Evolutionary conservation across 495 filamentous ascomycete species (phyloP), one percentile per base, ranked within the genome.

Genomic region (Podospora appendiculata): DNA sequence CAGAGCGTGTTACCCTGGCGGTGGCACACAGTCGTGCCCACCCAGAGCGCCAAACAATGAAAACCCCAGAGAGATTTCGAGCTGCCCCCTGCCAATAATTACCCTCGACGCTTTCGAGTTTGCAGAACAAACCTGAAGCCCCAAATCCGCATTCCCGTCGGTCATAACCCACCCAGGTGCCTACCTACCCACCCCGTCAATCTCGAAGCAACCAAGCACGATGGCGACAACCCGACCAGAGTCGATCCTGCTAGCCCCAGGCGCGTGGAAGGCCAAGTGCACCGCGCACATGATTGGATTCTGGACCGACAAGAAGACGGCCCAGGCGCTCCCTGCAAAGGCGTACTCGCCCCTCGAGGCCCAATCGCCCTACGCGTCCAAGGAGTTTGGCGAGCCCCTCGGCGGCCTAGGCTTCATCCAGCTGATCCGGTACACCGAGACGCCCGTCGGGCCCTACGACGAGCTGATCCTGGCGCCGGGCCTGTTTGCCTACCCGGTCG

Each of bases 381-480:
- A 53, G 7, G 53, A 54, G 41, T 56, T 56, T 12, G 69, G 68
- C 4, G 56, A 62, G 19, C 67, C 72, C 32, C 51, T 61, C 25
- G 76, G 77, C 16, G 74, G 76, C 8, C 51, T 78, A 8, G 64
- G 70, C 45, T 68, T 72, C 51, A 57, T 77, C 19, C 72, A 76
- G 58, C 60, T 78, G 32, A 61, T 79, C 13, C 62, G 76, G 14
- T 79, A 80, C 57, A 60, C 57, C 8, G 70, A 76, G 16, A 74
- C 68, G 14, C 75, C 77, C 5, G 73, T 75, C 10, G 77, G 76
- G 1, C 54, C 74, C 0, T 79, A 79, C 50, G 76, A 79, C 58
- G 76, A 79, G 62, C 57, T 79, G 48, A 54, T 71, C 8, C 52
- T 80, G 25, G 51, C 69, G 14, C 75, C 76, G 11, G 76, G 78